phyloP scores from a whole-genome alignment of 768 basidiomycete genomes.

The Psilocybe cyanescens region DNA sequence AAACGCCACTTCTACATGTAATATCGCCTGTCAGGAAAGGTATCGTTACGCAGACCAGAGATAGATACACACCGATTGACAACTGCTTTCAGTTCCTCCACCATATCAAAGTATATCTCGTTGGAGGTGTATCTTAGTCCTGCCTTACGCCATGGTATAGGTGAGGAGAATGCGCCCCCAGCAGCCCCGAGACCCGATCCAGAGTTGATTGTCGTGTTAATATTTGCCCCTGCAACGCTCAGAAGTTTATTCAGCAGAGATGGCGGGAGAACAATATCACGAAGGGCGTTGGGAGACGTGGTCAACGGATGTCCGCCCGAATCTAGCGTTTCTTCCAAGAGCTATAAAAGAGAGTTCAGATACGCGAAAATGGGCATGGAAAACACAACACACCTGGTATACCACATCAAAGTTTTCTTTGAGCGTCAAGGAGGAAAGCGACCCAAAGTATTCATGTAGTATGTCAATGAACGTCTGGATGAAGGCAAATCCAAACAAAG shows the following conservation, averaged over 20 bases:
- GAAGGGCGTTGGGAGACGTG: conserved; percentile 85
- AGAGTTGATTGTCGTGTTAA: conserved; percentile 49
- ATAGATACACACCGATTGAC: conserved; percentile 66
- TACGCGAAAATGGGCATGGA: conserved; percentile 1
- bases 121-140: conserved; percentile 85
- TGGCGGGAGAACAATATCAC: conserved; percentile 93
- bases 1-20: conserved; percentile 60
- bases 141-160: conserved; percentile 92
- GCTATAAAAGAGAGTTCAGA: conserved; percentile 41
- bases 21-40: conserved; percentile 7
- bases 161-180: conserved; percentile 75
- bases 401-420: conserved; percentile 95
- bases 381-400: conserved; percentile 70
- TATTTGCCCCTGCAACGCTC: conserved; percentile 54
- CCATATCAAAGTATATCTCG: conserved; percentile 92
- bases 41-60: neutral
- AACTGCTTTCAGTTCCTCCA: conserved; percentile 79
- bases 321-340: conserved; percentile 95
- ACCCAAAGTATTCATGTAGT: conserved; percentile 85
- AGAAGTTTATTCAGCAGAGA: conserved; percentile 80
- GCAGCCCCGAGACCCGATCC: conserved; percentile 43
- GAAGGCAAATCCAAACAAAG: conserved; percentile 88
- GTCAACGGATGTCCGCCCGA: conserved; percentile 91
- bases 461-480: conserved; percentile 85
- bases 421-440: conserved; percentile 76